phyloP scores from a whole-genome alignment of 768 basidiomycete species.

The Lyophyllum shimeji region DNA sequence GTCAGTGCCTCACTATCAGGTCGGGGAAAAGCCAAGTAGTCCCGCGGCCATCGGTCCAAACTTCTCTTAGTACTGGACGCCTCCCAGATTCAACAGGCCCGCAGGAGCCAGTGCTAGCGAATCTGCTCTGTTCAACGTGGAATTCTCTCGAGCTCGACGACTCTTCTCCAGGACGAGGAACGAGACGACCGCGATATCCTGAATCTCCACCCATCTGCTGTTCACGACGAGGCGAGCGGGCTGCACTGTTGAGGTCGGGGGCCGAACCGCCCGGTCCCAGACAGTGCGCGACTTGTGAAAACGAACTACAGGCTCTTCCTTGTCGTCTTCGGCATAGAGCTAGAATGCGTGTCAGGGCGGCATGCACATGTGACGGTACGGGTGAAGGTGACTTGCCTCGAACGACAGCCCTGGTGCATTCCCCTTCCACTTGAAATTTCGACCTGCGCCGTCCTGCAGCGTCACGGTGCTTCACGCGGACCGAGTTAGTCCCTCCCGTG shows the following conservation, averaged over 20 bases:
- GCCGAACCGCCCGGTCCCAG: constrained; percentile 18
- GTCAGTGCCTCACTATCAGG: no score
- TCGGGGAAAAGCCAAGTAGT: no score
- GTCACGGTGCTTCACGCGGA: constrained; percentile 30
- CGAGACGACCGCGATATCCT: constrained; percentile 37
- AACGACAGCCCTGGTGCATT: constrained; percentile 32
- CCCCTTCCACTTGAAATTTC: constrained; percentile 43
- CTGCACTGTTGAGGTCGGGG: constrained; percentile 14
- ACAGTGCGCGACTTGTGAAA: constrained; percentile 29
- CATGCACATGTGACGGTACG: not conserved
- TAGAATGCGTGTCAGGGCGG: constrained; percentile 13
- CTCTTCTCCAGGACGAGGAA: constrained; percentile 43
- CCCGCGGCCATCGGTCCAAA: no score
- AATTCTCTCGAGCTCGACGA: constrained; percentile 29
- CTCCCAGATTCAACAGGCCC: not conserved
- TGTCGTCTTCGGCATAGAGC: constrained; percentile 35
- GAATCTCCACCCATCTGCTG: constrained; percentile 31
- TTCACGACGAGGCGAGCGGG: constrained; percentile 33
- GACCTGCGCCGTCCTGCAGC: constrained; percentile 31
- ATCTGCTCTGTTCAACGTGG: constrained; percentile 19
- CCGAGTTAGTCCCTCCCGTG: not conserved
- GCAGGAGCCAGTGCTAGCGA: not conserved
- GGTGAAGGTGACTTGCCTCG: constrained; percentile 24
- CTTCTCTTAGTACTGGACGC: not conserved
- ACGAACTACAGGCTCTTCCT: constrained; percentile 32